Percentiles rank a stretch among this genome's conserved stretches.
phyloP scores from a whole-genome alignment of 73 alveolate genomes.

The Uronychia binucleata region DNA sequence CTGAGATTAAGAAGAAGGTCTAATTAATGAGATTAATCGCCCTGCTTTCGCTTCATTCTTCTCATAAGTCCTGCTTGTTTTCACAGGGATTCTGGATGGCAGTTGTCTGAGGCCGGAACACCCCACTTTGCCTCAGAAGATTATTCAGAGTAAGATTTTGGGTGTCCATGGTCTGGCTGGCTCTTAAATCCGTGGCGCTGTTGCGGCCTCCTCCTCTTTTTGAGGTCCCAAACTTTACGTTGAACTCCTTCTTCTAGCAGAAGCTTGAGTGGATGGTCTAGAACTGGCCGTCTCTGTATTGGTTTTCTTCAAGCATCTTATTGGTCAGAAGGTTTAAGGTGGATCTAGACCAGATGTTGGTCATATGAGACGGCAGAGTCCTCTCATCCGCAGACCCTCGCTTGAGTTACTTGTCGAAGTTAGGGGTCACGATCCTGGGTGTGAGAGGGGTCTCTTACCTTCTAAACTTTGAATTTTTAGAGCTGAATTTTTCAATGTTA shows the following conservation, averaged over 20 bases:
- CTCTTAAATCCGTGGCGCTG: not conserved
- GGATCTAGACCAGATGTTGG: not conserved
- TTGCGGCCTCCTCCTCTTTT: not conserved
- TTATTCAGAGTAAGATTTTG: too few relatives aligned
- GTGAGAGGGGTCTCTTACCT: not conserved
- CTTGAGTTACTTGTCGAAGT: not conserved
- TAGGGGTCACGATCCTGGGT: not conserved
- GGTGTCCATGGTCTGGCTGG: too few relatives aligned
- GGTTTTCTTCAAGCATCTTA: not conserved
- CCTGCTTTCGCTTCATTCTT: too few relatives aligned
- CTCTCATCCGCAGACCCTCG: not conserved
- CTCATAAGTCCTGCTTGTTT: too few relatives aligned
- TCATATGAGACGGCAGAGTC: not conserved
- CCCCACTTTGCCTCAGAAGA: too few relatives aligned
- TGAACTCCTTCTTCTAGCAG: not conserved
- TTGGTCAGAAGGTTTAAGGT: not conserved
- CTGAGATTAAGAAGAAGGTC: not conserved
- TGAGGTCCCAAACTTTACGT: not conserved
- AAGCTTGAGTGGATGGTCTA: not conserved
- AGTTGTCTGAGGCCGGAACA: too few relatives aligned
- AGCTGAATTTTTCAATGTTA: not conserved
- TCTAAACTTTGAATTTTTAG: not conserved
- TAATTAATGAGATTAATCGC: not conserved
- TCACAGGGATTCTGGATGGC: too few relatives aligned
- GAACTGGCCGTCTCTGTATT: constrained; percentile 2